Base-by-base conservation (phyloP, 1,284 basidiomycete species). In the Cryptococcus sp. region DNA sequence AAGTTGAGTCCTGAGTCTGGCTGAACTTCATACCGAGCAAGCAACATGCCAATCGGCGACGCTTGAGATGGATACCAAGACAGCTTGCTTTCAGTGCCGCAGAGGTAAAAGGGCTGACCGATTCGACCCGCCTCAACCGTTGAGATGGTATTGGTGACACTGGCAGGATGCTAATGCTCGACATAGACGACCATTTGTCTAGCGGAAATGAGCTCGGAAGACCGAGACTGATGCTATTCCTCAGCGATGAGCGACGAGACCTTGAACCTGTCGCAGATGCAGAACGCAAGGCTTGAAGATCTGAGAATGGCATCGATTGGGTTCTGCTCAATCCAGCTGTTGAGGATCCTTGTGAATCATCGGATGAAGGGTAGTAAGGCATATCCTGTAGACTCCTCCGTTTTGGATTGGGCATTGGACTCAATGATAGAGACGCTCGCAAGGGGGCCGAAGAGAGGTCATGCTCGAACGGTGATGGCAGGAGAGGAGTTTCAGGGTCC, bases 21-120 rank as follows among this genome's bases (percentile, higher is more conserved):
- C 38, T 25, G 54, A 75, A 76, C 7, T 59, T 55, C 44, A 77
- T 52, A 2, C 71, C 75, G 0, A 77, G 65, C 1, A 77, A 62
- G 57, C 70, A 76, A 61, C 73, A 75, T 0, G 72, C 74, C 13
- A 76, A 45, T 19, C 70, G 57, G 8, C 74, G 56, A 3, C 75
- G 54, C 50, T 71, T 73, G 15, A 72, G 61, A 53, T 77, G 75
- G 0, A 75, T 64, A 17, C 69, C 70, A 5, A 74, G 57, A 55
- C 67, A 72, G 3, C 70, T 58, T 3, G 74, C 74, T 53, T 69
- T 73, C 16, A 77, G 66, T 2, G 71, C 67, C 2, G 69, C 67
- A 5, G 66, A 55, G 1, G 75, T 75, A 11, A 77, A 58, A 0
- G 75, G 74, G 5, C 61, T 66, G 17, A 74, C 52, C 6, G 67